Percentiles rank a stretch among this genome's conserved stretches.
These are phyloP conservation scores for Corylus americana DNA, from an alignment of 306 rosid genomes.

Conservation along the genomic window DNA sequence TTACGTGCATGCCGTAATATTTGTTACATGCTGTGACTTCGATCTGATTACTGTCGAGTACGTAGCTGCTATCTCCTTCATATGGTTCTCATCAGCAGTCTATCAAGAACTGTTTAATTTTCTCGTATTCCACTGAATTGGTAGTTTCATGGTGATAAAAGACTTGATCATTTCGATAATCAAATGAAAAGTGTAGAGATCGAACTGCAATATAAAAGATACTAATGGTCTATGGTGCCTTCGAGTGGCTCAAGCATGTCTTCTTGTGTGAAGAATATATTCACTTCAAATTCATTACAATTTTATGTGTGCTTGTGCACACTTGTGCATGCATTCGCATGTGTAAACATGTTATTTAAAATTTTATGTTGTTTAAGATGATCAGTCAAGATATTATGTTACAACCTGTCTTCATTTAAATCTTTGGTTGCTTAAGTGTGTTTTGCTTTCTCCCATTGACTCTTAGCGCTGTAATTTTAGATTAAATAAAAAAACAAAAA, in stretches of 20 bases:
- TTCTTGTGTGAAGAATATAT: not conserved
- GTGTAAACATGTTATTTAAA: not conserved
- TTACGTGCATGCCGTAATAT: too few relatives aligned
- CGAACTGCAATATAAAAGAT: not conserved
- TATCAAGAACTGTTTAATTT: not conserved
- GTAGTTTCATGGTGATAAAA: not conserved
- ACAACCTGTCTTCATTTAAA: not conserved
- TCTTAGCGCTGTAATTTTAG: not conserved
- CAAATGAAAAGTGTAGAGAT: not conserved
- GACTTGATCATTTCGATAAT: not conserved
- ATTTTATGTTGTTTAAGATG: not conserved
- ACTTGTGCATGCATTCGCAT: not conserved
- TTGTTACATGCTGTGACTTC: too few relatives aligned
- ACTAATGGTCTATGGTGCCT: too few relatives aligned
- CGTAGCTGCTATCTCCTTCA: too few relatives aligned
- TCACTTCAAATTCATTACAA: not conserved
- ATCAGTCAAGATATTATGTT: not conserved
- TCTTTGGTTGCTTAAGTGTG: not conserved
- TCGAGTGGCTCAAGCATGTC: too few relatives aligned
- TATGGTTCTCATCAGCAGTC: too few relatives aligned
- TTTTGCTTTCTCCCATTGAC: not conserved
- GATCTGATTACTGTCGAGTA: too few relatives aligned
- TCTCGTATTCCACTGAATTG: not conserved
- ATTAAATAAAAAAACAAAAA: too few relatives aligned
- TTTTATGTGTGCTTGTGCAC: not conserved